These are phyloP conservation scores for Cytospora chrysosperma DNA, from an alignment of 2,329 filamentous ascomycete species.

Conservation along the genomic window DNA sequence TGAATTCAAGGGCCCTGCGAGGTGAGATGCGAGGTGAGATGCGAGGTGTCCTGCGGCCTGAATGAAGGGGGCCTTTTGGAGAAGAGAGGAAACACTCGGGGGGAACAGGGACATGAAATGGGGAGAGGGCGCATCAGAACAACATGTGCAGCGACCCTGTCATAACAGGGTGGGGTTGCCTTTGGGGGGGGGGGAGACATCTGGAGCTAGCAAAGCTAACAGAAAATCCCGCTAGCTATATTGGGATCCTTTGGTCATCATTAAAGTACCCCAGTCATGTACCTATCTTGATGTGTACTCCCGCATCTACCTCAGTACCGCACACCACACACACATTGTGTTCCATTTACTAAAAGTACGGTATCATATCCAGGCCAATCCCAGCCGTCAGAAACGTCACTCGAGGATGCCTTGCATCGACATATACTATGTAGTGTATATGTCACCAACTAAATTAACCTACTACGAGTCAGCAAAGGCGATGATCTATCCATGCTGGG, in stretches of 20 bases:
- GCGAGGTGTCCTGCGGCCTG: neutral
- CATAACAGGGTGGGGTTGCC: neutral
- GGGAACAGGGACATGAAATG: slow-evolving; percentile 5
- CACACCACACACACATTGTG: no score
- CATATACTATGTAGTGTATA: no score
- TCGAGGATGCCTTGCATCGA: no score
- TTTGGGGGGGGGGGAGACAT: no score
- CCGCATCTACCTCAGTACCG: neutral
- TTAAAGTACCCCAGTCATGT: neutral
- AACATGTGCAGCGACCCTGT: neutral
- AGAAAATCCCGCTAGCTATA: neutral
- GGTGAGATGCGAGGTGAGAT: slow-evolving; percentile 14
- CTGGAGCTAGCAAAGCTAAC: neutral
- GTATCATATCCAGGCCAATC: no score
- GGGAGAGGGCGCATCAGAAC: slow-evolving; percentile 9
- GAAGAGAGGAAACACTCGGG: slow-evolving; percentile 22
- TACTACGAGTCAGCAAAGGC: no score
- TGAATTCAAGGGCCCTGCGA: slow-evolving; percentile 1
- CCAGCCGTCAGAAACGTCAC: no score
- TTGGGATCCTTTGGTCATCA: neutral
- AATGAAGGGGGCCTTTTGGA: slow-evolving; percentile 22
- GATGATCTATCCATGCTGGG: neutral
- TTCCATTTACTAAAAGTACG: no score
- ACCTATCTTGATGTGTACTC: neutral
- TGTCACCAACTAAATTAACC: no score